These are phyloP conservation scores for Ceratocystis albifundus DNA, from an alignment of 2,329 filamentous ascomycete genomes.

Conservation along the genomic window DNA sequence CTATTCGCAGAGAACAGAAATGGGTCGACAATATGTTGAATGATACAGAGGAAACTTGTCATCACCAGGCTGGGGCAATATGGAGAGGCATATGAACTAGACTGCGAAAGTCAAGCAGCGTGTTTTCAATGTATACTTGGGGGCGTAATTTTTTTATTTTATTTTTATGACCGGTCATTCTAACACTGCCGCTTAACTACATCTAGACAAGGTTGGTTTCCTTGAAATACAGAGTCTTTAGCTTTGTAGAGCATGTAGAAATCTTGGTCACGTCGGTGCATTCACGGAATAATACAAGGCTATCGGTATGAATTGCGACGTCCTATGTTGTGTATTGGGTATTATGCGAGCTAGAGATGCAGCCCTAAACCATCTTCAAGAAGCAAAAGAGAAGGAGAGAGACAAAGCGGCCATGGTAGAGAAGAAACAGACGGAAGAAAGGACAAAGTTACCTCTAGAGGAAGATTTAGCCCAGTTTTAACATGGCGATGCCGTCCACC, in stretches of 20 bases:
- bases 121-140: background rate
- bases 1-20: conserved; percentile 43
- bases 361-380: background rate
- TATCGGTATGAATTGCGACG: background rate
- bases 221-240: too few species aligned
- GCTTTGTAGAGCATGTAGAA: too few species aligned
- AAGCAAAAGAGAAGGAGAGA: background rate
- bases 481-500: background rate
- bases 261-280: background rate
- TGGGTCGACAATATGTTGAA: conserved; percentile 49
- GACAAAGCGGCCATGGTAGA: background rate
- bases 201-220: too few species aligned
- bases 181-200: too few species aligned
- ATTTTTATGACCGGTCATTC: too few species aligned
- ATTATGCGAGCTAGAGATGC: background rate
- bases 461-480: background rate
- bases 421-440: background rate
- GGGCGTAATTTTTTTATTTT: background rate
- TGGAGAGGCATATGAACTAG: conserved; percentile 34
- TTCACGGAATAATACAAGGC: background rate
- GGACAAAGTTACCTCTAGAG: background rate
- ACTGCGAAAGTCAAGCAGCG: background rate
- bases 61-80: conserved; percentile 35
- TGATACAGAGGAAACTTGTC: conserved; percentile 31
- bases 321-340: background rate